Base-by-base conservation (phyloP, 129 eudicot species). In the Lactuca saligna region DNA sequence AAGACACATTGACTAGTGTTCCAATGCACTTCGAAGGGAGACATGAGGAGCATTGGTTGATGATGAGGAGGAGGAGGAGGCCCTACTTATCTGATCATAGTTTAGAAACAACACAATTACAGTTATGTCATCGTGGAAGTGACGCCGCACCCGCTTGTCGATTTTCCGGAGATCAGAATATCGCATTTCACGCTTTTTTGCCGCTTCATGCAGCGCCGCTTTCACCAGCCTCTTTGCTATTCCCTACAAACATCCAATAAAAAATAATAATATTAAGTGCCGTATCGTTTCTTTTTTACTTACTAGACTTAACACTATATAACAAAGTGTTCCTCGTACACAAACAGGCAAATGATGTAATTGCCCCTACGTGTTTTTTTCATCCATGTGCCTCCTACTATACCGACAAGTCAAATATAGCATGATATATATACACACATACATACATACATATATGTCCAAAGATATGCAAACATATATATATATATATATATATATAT, bases 71-170 rank as follows among this genome's bases (percentile, higher is more conserved):
- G 29, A 25, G 29, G 29, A 25, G 29, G 29, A 14, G 17, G 83
- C 83, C 80, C 76, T 82, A 42, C 66, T 55, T 71, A 82, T 82
- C 34, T 82, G 81, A 59, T 80, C 88, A 71, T 86, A 85, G 74
- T 86, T 82, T 62, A 86, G 33, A 78, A 77, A 86, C 74, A 86
- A 74, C 32, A 86, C 82, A 63, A 86, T 82, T 37, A 86, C 91
- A 56, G 91, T 86, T 75, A 85, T 85, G 57, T 85, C 91, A 69
- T 85, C 91, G 57, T 85, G 91, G 59, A 85, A 85, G 76, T 86
- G 87, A 39, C 91, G 91, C 48, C 91, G 65, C 46, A 86, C 88
- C 60, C 85, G 72, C 82, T 80, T 82, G 67, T 86, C 88, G 15
- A 86, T 86, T 75, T 67, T 86, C 13, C 80, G 59, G 10, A 86